Evolutionary conservation across 169 alveolate genomes (phyloP).

Genomic region (Eimeria brunetti): DNA sequence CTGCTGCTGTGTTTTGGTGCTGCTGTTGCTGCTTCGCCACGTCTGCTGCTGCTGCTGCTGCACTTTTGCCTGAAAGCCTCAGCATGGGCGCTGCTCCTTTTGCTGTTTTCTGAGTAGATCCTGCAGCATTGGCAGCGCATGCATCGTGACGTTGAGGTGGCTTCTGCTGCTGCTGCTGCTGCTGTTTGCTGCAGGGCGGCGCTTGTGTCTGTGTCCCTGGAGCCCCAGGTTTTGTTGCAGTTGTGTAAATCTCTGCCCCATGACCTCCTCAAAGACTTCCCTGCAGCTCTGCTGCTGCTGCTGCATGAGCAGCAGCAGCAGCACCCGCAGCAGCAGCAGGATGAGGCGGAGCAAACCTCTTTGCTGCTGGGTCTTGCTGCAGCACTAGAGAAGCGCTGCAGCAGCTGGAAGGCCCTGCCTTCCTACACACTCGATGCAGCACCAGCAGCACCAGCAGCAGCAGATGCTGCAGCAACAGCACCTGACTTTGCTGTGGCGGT

Average conservation of each 20-base stretch:
- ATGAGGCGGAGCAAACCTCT: conserved; percentile 26
- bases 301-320: conserved; percentile 70
- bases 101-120: background rate
- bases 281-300: conserved; percentile 63
- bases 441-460: conserved; percentile 1
- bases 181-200: conserved; percentile 57
- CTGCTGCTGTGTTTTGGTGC: background rate
- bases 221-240: conserved; percentile 57
- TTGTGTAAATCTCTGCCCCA: conserved; percentile 52
- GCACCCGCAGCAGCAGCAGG: conserved; percentile 40
- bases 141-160: background rate
- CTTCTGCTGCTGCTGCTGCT: conserved; percentile 26
- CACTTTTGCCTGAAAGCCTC: background rate
- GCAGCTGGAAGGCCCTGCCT: background rate
- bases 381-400: conserved; percentile 23
- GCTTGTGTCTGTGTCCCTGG: conserved; percentile 13
- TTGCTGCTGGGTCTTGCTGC: conserved; percentile 46
- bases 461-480: conserved; percentile 25
- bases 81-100: background rate
- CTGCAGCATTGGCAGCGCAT: background rate
- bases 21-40: background rate
- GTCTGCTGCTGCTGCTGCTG: background rate
- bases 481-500: conserved; percentile 55
- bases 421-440: background rate
- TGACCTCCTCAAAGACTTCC: conserved; percentile 32